Base-by-base conservation (phyloP, 2,329 filamentous ascomycete genomes). In the Elsinoe perseae region DNA sequence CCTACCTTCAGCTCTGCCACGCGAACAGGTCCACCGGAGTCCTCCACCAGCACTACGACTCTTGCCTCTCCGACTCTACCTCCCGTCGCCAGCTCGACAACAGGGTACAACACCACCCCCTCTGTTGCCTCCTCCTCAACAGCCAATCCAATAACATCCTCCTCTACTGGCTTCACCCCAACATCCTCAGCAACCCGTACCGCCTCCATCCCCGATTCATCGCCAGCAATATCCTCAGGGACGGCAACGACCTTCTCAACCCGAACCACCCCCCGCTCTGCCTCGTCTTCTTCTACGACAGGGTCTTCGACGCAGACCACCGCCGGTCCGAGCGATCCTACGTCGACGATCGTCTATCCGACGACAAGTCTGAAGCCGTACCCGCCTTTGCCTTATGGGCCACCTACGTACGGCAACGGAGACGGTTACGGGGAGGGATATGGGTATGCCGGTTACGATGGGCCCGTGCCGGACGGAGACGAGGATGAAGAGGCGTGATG, bases 41-140 rank as follows among this genome's bases (percentile, higher is more conserved):
- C 40, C 10, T 44, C 61, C 57, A 4, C 67, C 62, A 60, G 67
- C 10, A 34, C 62, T 16, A 34, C 53, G 12, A 32, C 34, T 3
- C 25, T 43, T 9, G 16, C 32, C 27, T 55, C 58, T 14, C 27
- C 60, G 64, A 43, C 57, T 46, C 14, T 44, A 9, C 40, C 40
- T 25, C 40, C 65, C 62, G 53, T 50, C 60, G 18, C 68, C 62
- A 34, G 68, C 66, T 44, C 69, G 68, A 20, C 62, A 63, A 46
- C 42, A 20, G 36, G 4, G 14, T 42, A 42, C 36, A 42, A 42
- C n/a, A 71, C 72, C 1, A 70, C 70, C 8, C 71, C 68, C 63
- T 32, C 68, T 66, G 40, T 68, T 68, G 10, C 69, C 68, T 30
- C 65, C 67, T 32, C 69, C 68, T 18, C 18, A 34, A 61, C 66